Percentiles rank a stretch among this genome's conserved stretches.
These are phyloP conservation scores for Raddia guianensis DNA, from an alignment of 176 grass and related monocot genomes.

Conservation along the genomic window DNA sequence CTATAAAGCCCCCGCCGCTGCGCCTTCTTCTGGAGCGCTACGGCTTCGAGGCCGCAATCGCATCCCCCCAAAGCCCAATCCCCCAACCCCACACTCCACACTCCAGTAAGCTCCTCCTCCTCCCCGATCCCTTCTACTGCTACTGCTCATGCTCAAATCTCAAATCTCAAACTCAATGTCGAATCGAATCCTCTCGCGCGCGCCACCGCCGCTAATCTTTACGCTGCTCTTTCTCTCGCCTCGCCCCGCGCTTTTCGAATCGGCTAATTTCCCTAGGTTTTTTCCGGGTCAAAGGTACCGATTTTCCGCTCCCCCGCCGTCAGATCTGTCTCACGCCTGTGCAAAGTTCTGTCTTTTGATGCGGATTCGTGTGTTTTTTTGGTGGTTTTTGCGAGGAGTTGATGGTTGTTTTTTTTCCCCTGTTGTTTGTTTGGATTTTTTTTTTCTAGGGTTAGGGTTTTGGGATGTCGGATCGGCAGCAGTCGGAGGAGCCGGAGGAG, in stretches of 20 bases:
- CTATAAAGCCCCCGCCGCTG: too few species aligned
- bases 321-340: conserved; percentile 32
- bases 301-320: neutral
- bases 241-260: conserved; percentile 50
- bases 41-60: too few species aligned
- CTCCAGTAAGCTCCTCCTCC: conserved; percentile 54
- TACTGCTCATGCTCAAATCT: neutral
- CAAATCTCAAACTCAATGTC: conserved; percentile 16
- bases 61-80: conserved; percentile 34
- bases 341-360: neutral
- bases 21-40: too few species aligned
- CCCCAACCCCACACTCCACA: conserved; percentile 38
- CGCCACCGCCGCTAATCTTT: conserved; percentile 30
- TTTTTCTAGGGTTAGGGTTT: conserved; percentile 39
- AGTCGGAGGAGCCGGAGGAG: conserved; percentile 84
- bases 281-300: conserved; percentile 52
- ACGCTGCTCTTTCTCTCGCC: conserved; percentile 36
- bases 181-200: conserved; percentile 37
- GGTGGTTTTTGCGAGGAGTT: neutral
- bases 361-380: neutral
- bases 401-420: neutral
- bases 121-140: conserved; percentile 29
- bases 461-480: conserved; percentile 57
- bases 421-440: neutral
- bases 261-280: conserved; percentile 42